phyloP scores from a whole-genome alignment of 1,284 basidiomycete genomes.

The Wallemia hederae region DNA sequence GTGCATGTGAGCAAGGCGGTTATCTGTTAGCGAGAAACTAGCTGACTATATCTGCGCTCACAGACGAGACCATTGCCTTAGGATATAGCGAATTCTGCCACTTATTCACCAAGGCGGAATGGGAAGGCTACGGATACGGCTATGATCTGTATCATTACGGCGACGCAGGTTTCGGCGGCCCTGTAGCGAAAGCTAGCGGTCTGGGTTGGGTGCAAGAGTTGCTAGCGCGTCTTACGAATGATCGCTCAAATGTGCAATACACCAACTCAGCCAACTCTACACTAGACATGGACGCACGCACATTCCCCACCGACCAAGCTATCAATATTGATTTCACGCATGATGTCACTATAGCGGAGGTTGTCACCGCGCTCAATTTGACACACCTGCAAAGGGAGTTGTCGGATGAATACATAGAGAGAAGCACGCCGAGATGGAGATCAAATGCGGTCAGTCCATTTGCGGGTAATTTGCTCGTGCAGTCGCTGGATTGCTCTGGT shows the following conservation, averaged over 20 bases:
- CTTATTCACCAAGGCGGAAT: constrained; percentile 34
- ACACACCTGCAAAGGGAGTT: constrained; percentile 3
- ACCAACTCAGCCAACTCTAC: constrained; percentile 54
- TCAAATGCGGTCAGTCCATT: constrained; percentile 5
- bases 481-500: neutral
- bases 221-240: constrained; percentile 44
- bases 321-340: constrained; percentile 41
- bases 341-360: constrained; percentile 3
- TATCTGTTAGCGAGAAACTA: neutral
- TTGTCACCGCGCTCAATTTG: constrained; percentile 5
- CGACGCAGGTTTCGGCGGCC: constrained; percentile 46
- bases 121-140: constrained; percentile 15
- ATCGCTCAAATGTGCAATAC: constrained; percentile 22
- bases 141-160: constrained; percentile 25
- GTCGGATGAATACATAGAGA: constrained; percentile 1
- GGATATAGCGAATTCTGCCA: constrained; percentile 22
- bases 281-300: constrained; percentile 32
- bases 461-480: constrained; percentile 4
- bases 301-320: constrained; percentile 49
- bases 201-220: constrained; percentile 40
- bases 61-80: constrained; percentile 17
- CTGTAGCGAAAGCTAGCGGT: constrained; percentile 45
- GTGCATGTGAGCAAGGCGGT: constrained; percentile 26
- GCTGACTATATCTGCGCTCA: neutral
- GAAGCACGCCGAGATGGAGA: constrained; percentile 3